Evolutionary conservation across 2,329 filamentous ascomycete species (phyloP).

Genomic region (Shiraia sp.): DNA sequence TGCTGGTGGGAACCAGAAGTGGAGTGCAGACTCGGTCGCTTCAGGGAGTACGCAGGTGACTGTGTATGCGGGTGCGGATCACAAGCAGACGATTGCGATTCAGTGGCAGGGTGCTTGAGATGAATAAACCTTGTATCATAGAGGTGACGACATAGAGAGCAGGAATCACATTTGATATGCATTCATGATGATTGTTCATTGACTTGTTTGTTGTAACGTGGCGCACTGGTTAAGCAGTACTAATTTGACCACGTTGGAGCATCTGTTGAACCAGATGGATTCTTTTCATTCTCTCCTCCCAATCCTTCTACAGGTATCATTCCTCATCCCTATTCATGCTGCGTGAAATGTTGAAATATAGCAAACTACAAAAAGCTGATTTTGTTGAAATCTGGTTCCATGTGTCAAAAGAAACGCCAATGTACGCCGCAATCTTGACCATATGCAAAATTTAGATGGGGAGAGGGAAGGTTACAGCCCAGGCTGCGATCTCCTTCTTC

Average conservation of each 20-base stretch:
- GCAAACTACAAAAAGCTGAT: conserved; percentile 14
- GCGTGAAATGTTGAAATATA: conserved; percentile 33
- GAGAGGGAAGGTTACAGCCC: conserved; percentile 90
- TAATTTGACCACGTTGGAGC: too few species aligned
- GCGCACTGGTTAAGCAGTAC: too few species aligned
- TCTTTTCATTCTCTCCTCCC: background rate
- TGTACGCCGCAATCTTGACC: conserved; percentile 14
- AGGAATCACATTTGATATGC: background rate
- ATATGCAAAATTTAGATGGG: conserved; percentile 61
- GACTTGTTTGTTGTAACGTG: too few species aligned
- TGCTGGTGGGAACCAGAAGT: conserved; percentile 44
- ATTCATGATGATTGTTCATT: too few species aligned
- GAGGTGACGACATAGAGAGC: too few species aligned
- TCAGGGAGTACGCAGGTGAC: conserved; percentile 49
- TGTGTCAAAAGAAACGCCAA: conserved; percentile 14
- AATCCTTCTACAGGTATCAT: conserved; percentile 5
- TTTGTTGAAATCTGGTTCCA: conserved; percentile 29
- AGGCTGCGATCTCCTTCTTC: conserved; percentile 85
- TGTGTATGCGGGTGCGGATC: conserved; percentile 47
- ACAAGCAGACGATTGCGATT: conserved; percentile 40
- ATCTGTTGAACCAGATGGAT: too few species aligned
- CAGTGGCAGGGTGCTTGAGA: conserved; percentile 42
- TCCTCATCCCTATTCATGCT: conserved; percentile 11
- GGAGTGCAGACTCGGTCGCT: conserved; percentile 50
- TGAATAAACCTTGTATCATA: background rate